phyloP scores from a whole-genome alignment of 192 early-diverging fungal genomes.

The Coemansia sp. region DNA sequence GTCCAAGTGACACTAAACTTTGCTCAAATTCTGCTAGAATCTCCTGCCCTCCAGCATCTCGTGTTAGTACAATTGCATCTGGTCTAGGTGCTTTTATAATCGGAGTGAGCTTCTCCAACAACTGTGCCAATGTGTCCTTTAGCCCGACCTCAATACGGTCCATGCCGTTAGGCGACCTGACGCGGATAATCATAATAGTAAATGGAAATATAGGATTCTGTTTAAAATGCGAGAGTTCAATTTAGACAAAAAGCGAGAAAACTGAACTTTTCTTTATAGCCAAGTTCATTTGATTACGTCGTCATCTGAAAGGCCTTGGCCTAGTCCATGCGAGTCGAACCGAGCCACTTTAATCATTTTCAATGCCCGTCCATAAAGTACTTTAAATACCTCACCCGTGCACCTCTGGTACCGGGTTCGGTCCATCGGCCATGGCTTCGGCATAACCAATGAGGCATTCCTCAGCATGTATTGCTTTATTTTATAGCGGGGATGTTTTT shows the following conservation, averaged over 20 bases:
- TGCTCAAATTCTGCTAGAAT: slow-evolving; percentile 40
- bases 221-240: not conserved
- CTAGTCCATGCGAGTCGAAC: too few relatives aligned
- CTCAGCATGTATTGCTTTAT: too few relatives aligned
- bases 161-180: slow-evolving; percentile 49
- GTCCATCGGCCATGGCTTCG: too few relatives aligned
- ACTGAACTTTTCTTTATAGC: not conserved
- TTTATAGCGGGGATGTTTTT: too few relatives aligned
- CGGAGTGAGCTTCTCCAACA: slow-evolving; percentile 33
- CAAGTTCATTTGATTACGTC: slow-evolving; percentile 2
- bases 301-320: not conserved
- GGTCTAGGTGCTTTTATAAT: slow-evolving; percentile 33
- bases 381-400: too few relatives aligned
- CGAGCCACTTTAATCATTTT: too few relatives aligned
- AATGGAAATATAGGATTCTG: not conserved
- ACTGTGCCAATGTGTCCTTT: slow-evolving; percentile 25
- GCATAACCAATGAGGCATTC: too few relatives aligned
- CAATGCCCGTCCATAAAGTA: too few relatives aligned
- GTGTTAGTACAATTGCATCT: slow-evolving; percentile 34
- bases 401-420: too few relatives aligned
- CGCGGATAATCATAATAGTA: slow-evolving; percentile 41
- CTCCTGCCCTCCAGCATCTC: slow-evolving; percentile 21
- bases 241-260: not conserved
- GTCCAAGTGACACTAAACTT: slow-evolving; percentile 30
- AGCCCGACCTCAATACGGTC: slow-evolving; percentile 39